A percentile compares a stretch with the other conserved stretches of the same genome.
Conservation (phyloP, 2,329 filamentous ascomycete genomes). For the Emmonsia crescens region DNA sequence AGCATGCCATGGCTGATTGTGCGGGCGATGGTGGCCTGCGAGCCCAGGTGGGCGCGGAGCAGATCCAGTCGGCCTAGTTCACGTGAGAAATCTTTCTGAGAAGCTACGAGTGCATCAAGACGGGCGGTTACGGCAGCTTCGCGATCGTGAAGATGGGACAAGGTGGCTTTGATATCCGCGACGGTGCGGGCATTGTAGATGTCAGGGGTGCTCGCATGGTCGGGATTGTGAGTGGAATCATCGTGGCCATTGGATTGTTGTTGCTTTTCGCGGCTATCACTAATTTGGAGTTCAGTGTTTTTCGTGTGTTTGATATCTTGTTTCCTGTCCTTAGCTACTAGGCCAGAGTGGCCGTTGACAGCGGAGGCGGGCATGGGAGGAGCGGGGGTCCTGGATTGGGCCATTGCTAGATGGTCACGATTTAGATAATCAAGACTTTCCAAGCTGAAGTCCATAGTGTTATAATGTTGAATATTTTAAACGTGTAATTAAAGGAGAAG, state of each 20-base stretch:
- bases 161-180: constrained; percentile 66
- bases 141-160: constrained; percentile 63
- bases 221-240: constrained; percentile 3
- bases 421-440: constrained; percentile 1
- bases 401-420: background rate
- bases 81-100: constrained; percentile 75
- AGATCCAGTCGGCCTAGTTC: constrained; percentile 82
- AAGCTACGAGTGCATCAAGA: constrained; percentile 65
- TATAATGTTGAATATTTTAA: no score
- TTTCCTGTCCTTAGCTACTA: background rate
- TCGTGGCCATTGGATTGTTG: constrained; percentile 10
- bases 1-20: constrained; percentile 86
- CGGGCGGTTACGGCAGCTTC: constrained; percentile 64
- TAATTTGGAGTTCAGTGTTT: background rate
- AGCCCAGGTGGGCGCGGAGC: constrained; percentile 74
- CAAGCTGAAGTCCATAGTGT: background rate
- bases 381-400: background rate
- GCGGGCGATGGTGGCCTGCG: constrained; percentile 74
- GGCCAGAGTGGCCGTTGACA: background rate
- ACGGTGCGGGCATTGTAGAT: constrained; percentile 64
- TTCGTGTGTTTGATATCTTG: background rate
- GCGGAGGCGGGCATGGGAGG: background rate
- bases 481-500: background rate
- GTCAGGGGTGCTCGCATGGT: constrained; percentile 14
- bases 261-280: background rate